These are phyloP conservation scores for Paecilomyces dactylethromorphus DNA, from an alignment of 2,329 filamentous ascomycete genomes.

Conservation along the genomic window DNA sequence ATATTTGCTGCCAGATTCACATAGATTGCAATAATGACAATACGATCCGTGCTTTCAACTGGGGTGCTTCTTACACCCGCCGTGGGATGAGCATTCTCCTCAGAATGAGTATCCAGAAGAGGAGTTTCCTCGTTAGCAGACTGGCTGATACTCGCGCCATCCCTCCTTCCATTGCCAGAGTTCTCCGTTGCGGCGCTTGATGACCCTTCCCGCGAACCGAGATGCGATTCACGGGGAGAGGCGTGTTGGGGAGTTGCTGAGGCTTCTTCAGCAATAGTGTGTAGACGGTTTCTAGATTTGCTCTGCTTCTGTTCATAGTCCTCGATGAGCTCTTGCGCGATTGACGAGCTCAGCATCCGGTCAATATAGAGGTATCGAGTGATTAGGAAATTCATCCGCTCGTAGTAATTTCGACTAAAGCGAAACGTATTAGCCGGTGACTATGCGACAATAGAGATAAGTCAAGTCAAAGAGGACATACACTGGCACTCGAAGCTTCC, in stretches of 20 bases:
- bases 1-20: constrained; percentile 75
- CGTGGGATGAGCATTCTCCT: constrained; percentile 51
- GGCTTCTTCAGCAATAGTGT: constrained; percentile 69
- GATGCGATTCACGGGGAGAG: constrained; percentile 12
- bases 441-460: background rate
- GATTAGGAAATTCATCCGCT: constrained; percentile 79
- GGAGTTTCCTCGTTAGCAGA: constrained; percentile 21
- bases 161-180: background rate
- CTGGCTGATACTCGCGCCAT: background rate
- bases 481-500: constrained; percentile 64
- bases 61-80: constrained; percentile 37
- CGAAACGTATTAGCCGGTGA: background rate
- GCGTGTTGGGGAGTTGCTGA: constrained; percentile 22
- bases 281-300: constrained; percentile 53
- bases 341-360: constrained; percentile 77
- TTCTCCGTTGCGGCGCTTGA: background rate
- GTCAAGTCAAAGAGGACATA: constrained; percentile 25
- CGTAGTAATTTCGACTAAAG: constrained; percentile 69
- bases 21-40: constrained; percentile 84
- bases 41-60: constrained; percentile 63
- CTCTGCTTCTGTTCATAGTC: constrained; percentile 66
- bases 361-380: constrained; percentile 94
- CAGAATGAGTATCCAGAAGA: constrained; percentile 29
- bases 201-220: background rate
- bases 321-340: constrained; percentile 86